Evolutionary conservation across 1,284 basidiomycete genomes (phyloP).

Genomic region (Sparassis latifolia): DNA sequence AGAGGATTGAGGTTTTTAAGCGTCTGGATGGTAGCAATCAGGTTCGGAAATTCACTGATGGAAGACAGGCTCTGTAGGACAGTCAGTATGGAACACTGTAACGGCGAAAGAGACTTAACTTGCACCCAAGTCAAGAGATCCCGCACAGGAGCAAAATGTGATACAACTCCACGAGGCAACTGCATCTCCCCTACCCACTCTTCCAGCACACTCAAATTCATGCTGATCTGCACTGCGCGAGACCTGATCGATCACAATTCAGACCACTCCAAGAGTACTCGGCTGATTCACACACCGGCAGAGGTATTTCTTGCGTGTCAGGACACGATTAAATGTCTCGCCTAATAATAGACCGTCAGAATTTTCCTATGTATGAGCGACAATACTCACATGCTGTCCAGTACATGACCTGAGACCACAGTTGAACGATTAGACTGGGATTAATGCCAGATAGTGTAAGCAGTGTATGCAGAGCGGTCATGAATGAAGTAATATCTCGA

Average conservation of each 20-base stretch:
- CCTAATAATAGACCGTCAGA: conserved; percentile 39
- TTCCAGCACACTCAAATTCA: conserved; percentile 84
- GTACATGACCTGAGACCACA: conserved; percentile 94
- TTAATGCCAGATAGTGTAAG: conserved; percentile 88
- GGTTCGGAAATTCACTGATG: conserved; percentile 78
- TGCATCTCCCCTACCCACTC: conserved; percentile 87
- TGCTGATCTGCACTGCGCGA: conserved; percentile 83
- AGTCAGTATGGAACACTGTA: conserved; percentile 4
- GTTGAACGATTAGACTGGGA: conserved; percentile 82
- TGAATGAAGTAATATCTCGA: conserved; percentile 68
- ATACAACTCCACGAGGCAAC: conserved; percentile 73
- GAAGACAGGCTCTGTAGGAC: conserved; percentile 76
- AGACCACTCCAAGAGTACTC: not conserved
- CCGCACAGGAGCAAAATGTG: conserved; percentile 79
- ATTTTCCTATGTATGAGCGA: conserved; percentile 9
- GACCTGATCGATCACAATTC: conserved; percentile 39
- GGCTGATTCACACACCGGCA: conserved; percentile 56
- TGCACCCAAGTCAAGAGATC: conserved; percentile 88
- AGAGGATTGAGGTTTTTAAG: conserved; percentile 86
- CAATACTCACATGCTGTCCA: conserved; percentile 69
- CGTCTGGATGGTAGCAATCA: conserved; percentile 87
- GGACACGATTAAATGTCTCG: conserved; percentile 92
- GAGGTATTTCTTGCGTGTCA: conserved; percentile 88
- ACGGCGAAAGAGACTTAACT: conserved; percentile 34
- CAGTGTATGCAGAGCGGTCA: conserved; percentile 85